phyloP scores from a whole-genome alignment of 2,329 filamentous ascomycete species.

The Mollisiaceae sp. region DNA sequence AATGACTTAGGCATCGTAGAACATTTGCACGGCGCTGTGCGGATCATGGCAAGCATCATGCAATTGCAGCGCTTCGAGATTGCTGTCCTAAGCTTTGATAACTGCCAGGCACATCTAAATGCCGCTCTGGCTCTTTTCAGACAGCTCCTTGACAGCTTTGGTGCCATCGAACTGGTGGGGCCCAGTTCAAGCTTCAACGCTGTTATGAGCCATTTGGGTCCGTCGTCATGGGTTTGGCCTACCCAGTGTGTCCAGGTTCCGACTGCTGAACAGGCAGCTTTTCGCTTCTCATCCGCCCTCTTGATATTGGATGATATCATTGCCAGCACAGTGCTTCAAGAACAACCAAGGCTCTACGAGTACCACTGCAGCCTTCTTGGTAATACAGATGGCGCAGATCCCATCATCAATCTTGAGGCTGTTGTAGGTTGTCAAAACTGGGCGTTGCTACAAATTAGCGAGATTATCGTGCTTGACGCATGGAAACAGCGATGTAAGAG shows the following conservation, averaged over 20 bases:
- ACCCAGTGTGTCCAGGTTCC: slow-evolving; percentile 33
- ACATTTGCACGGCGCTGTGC: slow-evolving; percentile 37
- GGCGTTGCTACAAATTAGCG: slow-evolving; percentile 57
- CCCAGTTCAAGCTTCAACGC: slow-evolving; percentile 25
- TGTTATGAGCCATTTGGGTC: slow-evolving; percentile 28
- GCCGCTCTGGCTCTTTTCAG: slow-evolving; percentile 56
- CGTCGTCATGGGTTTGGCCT: slow-evolving; percentile 23
- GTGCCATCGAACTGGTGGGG: slow-evolving; percentile 13
- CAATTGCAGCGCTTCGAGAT: slow-evolving; percentile 60
- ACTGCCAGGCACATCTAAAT: slow-evolving; percentile 57
- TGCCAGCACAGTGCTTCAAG: slow-evolving; percentile 52
- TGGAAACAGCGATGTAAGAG: slow-evolving; percentile 60
- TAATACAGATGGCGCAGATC: slow-evolving; percentile 26
- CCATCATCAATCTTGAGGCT: slow-evolving; percentile 52
- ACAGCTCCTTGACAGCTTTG: slow-evolving; percentile 44
- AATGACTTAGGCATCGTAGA: slow-evolving; percentile 30
- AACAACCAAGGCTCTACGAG: slow-evolving; percentile 47
- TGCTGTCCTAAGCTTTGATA: slow-evolving; percentile 51
- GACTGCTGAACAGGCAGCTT: slow-evolving; percentile 54
- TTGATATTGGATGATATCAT: slow-evolving; percentile 56
- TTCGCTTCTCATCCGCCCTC: slow-evolving; percentile 57
- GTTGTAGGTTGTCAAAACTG: slow-evolving; percentile 62
- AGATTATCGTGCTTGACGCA: slow-evolving; percentile 57
- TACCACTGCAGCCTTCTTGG: slow-evolving; percentile 49
- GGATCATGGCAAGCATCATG: slow-evolving; percentile 56